Evolutionary conservation across 805 yeast genomes (phyloP).

Genomic region (Maudiozyma barnettii): DNA sequence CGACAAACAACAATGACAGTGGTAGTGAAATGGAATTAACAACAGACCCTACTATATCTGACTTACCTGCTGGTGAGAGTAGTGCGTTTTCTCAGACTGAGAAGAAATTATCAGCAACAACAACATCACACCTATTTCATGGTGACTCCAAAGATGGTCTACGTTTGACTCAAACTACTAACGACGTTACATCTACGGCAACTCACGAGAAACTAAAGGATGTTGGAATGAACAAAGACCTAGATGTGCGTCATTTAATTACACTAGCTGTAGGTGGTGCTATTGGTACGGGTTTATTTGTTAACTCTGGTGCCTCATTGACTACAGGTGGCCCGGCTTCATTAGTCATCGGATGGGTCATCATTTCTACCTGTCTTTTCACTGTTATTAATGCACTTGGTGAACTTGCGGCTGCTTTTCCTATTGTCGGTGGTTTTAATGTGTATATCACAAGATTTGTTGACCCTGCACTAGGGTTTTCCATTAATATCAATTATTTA

Average conservation of each 20-base stretch:
- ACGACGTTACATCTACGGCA: slow-evolving; percentile 3
- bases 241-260: slow-evolving; percentile 39
- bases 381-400: slow-evolving; percentile 48
- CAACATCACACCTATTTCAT: background rate
- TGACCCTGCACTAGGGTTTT: slow-evolving; percentile 48
- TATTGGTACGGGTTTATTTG: slow-evolving; percentile 60
- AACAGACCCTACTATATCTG: background rate
- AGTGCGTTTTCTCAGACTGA: background rate
- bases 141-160: background rate
- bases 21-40: background rate
- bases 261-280: slow-evolving; percentile 64
- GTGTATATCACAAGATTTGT: slow-evolving; percentile 42
- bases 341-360: slow-evolving; percentile 44
- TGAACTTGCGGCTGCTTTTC: slow-evolving; percentile 44
- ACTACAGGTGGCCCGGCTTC: slow-evolving; percentile 57
- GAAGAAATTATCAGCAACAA: background rate
- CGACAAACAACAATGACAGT: background rate
- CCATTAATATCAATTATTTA: slow-evolving; percentile 45
- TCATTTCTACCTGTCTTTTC: slow-evolving; percentile 50
- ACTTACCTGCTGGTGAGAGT: background rate
- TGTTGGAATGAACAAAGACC: slow-evolving; percentile 16
- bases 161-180: background rate
- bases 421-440: slow-evolving; percentile 45
- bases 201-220: slow-evolving; percentile 10
- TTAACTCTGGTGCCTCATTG: slow-evolving; percentile 55